A percentile compares a stretch with the other conserved stretches of the same genome.
Conservation (phyloP, 1,284 basidiomycete species). For the Afroboletus lepidellus region DNA sequence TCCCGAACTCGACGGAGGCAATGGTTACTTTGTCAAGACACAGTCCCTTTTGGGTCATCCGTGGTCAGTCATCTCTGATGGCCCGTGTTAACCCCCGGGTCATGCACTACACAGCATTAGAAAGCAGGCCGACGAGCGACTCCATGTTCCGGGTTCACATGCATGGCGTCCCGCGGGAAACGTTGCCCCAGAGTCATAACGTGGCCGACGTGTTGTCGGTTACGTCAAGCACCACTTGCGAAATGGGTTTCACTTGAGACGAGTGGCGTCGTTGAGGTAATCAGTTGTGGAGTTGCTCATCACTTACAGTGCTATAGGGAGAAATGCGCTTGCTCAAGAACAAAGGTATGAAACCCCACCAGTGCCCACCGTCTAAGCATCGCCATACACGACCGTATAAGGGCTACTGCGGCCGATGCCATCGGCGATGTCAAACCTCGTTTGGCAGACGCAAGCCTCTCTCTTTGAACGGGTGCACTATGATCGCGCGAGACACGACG, state of each 20-base stretch:
- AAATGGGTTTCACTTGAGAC: slow-evolving; percentile 4
- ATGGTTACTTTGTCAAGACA: neutral
- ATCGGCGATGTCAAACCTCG: slow-evolving; percentile 13
- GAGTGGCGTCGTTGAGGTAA: slow-evolving; percentile 16
- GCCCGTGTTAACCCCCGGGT: neutral
- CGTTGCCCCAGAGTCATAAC: neutral
- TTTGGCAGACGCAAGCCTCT: slow-evolving; percentile 11
- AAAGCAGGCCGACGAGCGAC: neutral
- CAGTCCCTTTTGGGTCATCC: neutral
- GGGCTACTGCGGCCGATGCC: slow-evolving; percentile 18
- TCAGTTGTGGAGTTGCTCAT: neutral
- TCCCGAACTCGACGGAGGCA: slow-evolving; percentile 1
- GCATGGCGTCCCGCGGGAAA: neutral
- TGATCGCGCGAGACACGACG: neutral
- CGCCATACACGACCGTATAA: slow-evolving; percentile 6
- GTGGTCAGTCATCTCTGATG: neutral
- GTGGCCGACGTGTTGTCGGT: neutral
- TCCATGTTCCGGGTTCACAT: neutral
- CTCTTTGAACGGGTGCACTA: neutral
- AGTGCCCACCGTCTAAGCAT: slow-evolving; percentile 1
- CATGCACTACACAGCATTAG: neutral
- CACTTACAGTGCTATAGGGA: neutral
- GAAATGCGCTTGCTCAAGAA: neutral
- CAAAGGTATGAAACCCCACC: neutral
- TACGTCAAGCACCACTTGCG: slow-evolving; percentile 14